phyloP scores from a whole-genome alignment of 495 filamentous ascomycete species.

The Xylaria acuta region DNA sequence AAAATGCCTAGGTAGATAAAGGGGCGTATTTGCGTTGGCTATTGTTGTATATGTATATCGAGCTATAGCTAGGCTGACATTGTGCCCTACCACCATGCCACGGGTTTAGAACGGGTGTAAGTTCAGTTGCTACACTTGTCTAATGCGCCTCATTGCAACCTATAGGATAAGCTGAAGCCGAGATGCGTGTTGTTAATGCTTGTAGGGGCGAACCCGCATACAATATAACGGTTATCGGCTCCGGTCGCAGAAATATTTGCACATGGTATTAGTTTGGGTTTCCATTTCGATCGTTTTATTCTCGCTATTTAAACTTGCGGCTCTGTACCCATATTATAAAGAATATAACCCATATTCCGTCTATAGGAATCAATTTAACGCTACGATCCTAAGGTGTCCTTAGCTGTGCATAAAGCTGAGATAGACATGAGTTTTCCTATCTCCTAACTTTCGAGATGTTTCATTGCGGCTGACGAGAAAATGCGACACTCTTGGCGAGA shows the following conservation, averaged over 20 bases:
- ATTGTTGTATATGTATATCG: neutral
- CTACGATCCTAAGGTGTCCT: too few relatives aligned
- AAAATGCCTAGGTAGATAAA: neutral
- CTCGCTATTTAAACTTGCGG: neutral
- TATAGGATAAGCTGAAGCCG: neutral
- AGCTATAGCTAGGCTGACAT: neutral
- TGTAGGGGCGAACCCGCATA: neutral
- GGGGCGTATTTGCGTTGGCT: neutral
- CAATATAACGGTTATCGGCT: neutral
- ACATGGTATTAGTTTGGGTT: neutral
- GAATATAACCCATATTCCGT: too few relatives aligned
- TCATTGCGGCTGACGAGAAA: too few relatives aligned
- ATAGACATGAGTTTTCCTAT: too few relatives aligned
- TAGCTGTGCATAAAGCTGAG: too few relatives aligned
- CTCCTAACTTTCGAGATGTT: too few relatives aligned
- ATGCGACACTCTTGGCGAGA: too few relatives aligned
- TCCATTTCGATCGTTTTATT: neutral
- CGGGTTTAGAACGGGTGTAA: conserved; percentile 1
- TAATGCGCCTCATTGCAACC: neutral
- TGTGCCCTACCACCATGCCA: neutral
- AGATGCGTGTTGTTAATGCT: neutral
- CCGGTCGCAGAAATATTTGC: neutral
- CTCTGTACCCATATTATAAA: neutral
- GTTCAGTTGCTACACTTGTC: neutral
- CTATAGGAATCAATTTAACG: too few relatives aligned